Conservation (phyloP, 1,284 basidiomycete species). For the Volvariella volvacea region DNA sequence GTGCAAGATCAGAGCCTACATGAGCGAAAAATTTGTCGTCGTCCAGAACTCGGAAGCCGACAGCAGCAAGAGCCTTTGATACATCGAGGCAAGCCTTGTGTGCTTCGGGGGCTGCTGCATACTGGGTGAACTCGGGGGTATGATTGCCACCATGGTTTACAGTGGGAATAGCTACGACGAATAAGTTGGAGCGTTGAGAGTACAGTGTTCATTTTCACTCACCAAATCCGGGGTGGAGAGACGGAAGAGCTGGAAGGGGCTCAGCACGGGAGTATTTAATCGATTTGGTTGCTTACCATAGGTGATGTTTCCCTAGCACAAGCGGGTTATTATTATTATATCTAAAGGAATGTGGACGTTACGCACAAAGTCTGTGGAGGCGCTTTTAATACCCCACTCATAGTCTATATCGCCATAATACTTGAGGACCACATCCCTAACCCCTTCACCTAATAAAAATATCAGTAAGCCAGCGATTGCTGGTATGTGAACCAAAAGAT, state of each 20-base stretch:
- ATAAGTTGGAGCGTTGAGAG: constrained; percentile 1
- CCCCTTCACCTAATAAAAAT: constrained; percentile 36
- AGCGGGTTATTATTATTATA: constrained; percentile 9
- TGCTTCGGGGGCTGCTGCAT: constrained; percentile 54
- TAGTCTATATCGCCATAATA: constrained; percentile 28
- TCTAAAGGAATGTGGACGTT: not conserved
- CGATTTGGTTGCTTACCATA: constrained; percentile 37
- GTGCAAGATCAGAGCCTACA: constrained; percentile 23
- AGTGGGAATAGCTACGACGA: constrained; percentile 55
- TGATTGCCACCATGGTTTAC: constrained; percentile 58
- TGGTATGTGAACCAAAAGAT: constrained; percentile 3
- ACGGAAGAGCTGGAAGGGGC: constrained; percentile 42
- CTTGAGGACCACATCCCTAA: constrained; percentile 32
- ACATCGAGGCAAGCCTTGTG: constrained; percentile 52
- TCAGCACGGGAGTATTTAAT: constrained; percentile 8
- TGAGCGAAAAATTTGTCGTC: constrained; percentile 50
- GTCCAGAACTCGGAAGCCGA: constrained; percentile 49
- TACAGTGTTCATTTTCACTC: constrained; percentile 15
- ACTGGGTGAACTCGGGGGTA: constrained; percentile 54
- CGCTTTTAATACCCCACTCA: constrained; percentile 26
- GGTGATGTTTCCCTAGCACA: constrained; percentile 67
- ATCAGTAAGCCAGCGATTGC: constrained; percentile 2
- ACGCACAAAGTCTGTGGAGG: constrained; percentile 65
- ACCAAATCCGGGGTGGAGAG: constrained; percentile 62
- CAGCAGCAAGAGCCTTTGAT: constrained; percentile 55